These are phyloP conservation scores for Yamadazyma insecticola DNA, from an alignment of 805 yeast species.

Conservation along the genomic window DNA sequence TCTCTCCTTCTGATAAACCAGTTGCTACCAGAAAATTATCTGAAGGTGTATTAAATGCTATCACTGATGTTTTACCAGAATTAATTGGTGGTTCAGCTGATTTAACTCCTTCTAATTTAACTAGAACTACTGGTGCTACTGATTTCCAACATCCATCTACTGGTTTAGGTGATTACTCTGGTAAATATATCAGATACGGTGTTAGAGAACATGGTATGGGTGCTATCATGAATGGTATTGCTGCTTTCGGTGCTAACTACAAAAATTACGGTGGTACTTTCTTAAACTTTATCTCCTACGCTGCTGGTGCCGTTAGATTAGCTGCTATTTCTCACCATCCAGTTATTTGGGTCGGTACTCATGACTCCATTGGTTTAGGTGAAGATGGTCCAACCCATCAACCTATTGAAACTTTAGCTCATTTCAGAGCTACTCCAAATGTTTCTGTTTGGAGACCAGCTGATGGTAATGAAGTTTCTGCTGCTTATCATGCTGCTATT, in stretches of 20 bases:
- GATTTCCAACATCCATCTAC: constrained; percentile 90
- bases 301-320: constrained; percentile 83
- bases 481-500: constrained; percentile 69
- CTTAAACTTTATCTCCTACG: constrained; percentile 85
- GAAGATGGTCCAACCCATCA: constrained; percentile 95
- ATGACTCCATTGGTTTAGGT: constrained; percentile 87
- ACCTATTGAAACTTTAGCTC: constrained; percentile 86
- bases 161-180: constrained; percentile 79
- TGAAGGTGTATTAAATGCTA: constrained; percentile 65
- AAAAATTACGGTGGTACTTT: constrained; percentile 96
- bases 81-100: constrained; percentile 98
- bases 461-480: constrained; percentile 85
- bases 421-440: constrained; percentile 82
- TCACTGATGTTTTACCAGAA: constrained; percentile 73
- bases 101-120: constrained; percentile 93
- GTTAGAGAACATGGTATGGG: constrained; percentile 99
- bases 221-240: constrained; percentile 95
- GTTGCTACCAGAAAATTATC: constrained; percentile 94
- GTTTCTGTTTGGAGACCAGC: constrained; percentile 88
- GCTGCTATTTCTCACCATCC: constrained; percentile 82
- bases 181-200: constrained; percentile 96
- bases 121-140: constrained; percentile 76
- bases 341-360: constrained; percentile 83
- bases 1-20: constrained; percentile 72
- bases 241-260: constrained; percentile 83